Base-by-base conservation (phyloP, 2,329 filamentous ascomycete species). In the Diaporthe vaccinii region DNA sequence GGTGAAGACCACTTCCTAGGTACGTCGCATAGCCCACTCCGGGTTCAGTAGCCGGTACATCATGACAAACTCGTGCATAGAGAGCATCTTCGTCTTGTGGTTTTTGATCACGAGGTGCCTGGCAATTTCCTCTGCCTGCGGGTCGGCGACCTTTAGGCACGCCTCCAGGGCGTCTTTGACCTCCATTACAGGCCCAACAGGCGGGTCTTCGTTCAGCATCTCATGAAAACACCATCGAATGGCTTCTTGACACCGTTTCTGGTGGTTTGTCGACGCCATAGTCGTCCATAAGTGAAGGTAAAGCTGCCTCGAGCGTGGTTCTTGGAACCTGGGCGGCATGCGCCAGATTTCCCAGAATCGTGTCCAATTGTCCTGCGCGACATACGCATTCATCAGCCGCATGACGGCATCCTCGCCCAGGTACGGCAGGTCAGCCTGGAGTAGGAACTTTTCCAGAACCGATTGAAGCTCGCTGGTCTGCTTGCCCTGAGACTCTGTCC, bases 291-390 rank as follows among this genome's bases (percentile, higher is more conserved):
- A 83, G 46, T 88, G 83, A 4, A 84, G 81, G 79, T 94, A 94
- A 77, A 93, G 85, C 22, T 81, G 80, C n/a, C 84, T 79, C 0
- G 88, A 87, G 28, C 92, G 89, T 1, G 85, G 78, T 12, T 82
- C 80, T 53, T 86, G 82, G 78, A 88, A 87, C 55, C 88, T 85
- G 20, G 91, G 83, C 5, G 90, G 87, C 74, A 87, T 85, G 73
- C 87, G 87, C 86, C 92, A 94, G 14, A 87, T 80, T 28, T 90
- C 85, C 91, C 91, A 93, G 79, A 94, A 91, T 8, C 85, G 84
- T 22, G 86, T 81, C 87, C 90, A 92, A 77, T 91, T 84, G 25
- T 81, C 79, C 75, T 85, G 85, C 28, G 78, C 77, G 7, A 89
- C 85, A 77, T 91, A 88, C 1, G 85, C 83, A 4, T 81, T 78